These are phyloP conservation scores for Streptanthus diversifolius DNA, from an alignment of 345 rosid genomes.

Conservation along the genomic window DNA sequence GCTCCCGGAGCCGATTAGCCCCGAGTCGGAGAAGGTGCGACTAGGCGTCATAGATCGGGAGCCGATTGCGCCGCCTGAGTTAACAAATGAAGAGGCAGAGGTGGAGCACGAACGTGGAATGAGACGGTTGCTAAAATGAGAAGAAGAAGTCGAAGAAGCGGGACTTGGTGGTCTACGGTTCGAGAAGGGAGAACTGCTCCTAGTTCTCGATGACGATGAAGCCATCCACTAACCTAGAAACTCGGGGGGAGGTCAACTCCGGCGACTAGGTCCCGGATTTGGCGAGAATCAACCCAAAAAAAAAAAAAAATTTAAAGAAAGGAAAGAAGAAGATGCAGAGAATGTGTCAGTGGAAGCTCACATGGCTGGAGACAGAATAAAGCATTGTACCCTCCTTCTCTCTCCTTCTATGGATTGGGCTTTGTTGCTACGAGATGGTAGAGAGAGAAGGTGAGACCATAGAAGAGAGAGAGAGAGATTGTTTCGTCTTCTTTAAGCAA, in stretches of 20 bases:
- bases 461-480: conserved; percentile 27
- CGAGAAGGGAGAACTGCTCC: conserved; percentile 85
- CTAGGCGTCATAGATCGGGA: conserved; percentile 83
- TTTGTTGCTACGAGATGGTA: conserved; percentile 15
- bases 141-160: conserved; percentile 70
- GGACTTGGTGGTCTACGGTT: conserved; percentile 71
- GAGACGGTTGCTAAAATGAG: conserved; percentile 40
- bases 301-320: not conserved
- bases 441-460: conserved; percentile 26
- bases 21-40: conserved; percentile 62
- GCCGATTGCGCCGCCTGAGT: conserved; percentile 45
- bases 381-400: conserved; percentile 9
- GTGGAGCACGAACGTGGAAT: conserved; percentile 79
- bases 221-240: conserved; percentile 44
- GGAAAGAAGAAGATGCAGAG: conserved; percentile 33
- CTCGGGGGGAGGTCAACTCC: conserved; percentile 37
- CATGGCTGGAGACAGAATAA: conserved; percentile 68
- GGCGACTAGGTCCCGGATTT: conserved; percentile 34
- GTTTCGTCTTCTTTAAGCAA: conserved; percentile 76
- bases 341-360: conserved; percentile 74
- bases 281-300: not conserved
- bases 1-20: conserved; percentile 37
- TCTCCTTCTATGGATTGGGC: not conserved
- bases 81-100: conserved; percentile 50
- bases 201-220: conserved; percentile 76